phyloP scores from a whole-genome alignment of 2,329 filamentous ascomycete species.

The Talaromyces sp. region DNA sequence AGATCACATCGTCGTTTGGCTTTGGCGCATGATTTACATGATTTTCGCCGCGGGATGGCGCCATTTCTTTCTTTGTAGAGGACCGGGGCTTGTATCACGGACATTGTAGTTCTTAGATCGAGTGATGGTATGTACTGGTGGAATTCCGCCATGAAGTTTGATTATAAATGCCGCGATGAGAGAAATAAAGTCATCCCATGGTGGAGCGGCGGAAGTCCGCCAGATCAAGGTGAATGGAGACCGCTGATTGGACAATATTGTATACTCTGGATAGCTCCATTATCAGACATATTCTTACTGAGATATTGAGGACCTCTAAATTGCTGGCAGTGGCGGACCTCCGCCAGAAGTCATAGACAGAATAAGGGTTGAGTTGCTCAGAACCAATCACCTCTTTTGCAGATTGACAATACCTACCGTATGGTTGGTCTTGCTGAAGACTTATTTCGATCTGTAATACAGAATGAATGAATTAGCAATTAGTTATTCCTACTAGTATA shows the following conservation, averaged over 20 bases:
- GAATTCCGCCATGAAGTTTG: not conserved
- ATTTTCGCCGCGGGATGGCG: constrained; percentile 47
- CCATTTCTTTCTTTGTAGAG: constrained; percentile 37
- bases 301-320: no score
- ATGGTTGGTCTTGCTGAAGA: not conserved
- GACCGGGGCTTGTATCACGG: constrained; percentile 2
- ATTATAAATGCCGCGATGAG: not conserved
- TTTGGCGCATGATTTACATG: constrained; percentile 53
- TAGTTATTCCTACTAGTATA: no score
- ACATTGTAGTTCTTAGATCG: not conserved
- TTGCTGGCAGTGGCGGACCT: not conserved
- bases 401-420: no score
- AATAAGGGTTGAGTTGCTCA: no score
- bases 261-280: not conserved
- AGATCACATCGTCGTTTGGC: constrained; percentile 56
- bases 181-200: not conserved
- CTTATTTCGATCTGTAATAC: no score
- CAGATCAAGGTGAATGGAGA: not conserved
- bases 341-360: not conserved
- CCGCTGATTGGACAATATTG: not conserved
- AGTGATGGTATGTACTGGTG: not conserved
- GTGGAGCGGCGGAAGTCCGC: constrained; percentile 12
- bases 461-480: not conserved
- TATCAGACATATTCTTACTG: not conserved
- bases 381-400: no score